Conservation (phyloP, 208 protist genomes). For the Endotrypanum monterogeii region DNA sequence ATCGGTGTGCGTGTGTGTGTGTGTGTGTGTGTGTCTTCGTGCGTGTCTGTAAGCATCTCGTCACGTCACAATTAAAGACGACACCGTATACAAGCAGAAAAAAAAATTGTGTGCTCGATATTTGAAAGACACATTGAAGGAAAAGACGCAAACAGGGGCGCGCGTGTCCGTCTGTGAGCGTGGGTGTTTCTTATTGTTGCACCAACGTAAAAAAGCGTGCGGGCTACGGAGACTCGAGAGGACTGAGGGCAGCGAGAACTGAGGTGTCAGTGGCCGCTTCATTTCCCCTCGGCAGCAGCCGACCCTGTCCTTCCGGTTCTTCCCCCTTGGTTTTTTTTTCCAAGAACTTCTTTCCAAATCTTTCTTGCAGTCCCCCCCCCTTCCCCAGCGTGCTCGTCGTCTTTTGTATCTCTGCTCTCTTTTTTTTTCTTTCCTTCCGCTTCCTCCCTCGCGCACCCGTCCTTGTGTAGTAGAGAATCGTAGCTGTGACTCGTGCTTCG, state of each 20-base stretch:
- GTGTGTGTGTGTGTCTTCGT: background rate
- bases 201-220: background rate
- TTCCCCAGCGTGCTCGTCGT: too few species aligned
- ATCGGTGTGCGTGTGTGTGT: slow-evolving; percentile 1
- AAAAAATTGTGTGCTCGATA: background rate
- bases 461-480: background rate
- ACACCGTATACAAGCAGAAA: background rate
- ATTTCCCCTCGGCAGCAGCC: background rate
- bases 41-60: background rate
- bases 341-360: too few species aligned
- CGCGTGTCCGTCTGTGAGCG: background rate
- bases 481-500: background rate
- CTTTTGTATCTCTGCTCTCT: too few species aligned
- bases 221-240: background rate
- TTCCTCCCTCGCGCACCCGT: background rate
- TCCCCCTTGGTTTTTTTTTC: too few species aligned
- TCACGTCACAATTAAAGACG: background rate
- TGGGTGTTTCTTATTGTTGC: background rate
- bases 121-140: background rate
- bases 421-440: background rate
- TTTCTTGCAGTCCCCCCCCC: too few species aligned
- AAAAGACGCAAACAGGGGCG: background rate
- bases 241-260: background rate
- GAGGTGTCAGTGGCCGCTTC: background rate
- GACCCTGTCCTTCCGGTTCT: too few species aligned